phyloP scores from a whole-genome alignment of 148 eudicot species.

The Dysphania ambrosioides region DNA sequence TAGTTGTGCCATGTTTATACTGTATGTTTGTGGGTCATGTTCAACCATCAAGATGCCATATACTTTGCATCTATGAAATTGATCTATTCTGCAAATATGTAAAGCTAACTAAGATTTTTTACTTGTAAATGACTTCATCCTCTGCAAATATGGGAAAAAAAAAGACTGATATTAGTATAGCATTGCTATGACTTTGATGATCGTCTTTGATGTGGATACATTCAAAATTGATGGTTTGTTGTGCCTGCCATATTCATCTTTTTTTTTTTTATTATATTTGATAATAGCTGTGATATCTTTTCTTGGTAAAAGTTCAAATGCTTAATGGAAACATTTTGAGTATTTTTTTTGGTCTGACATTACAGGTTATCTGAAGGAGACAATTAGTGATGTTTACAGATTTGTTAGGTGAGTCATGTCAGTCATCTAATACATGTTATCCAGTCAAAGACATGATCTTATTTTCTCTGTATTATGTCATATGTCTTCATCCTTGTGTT shows the following conservation, averaged over 20 bases:
- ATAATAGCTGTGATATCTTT: background rate
- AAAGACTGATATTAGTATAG: background rate
- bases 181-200: background rate
- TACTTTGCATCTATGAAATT: background rate
- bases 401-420: slow-evolving; percentile 46
- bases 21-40: background rate
- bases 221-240: background rate
- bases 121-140: background rate
- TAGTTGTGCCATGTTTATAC: background rate
- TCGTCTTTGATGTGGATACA: background rate
- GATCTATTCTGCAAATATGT: background rate
- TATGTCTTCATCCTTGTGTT: slow-evolving; percentile 8
- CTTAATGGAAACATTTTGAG: slow-evolving; percentile 12
- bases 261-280: background rate
- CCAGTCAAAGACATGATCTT: background rate
- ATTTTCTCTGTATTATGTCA: background rate
- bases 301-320: background rate
- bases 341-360: slow-evolving; percentile 14
- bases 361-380: slow-evolving; percentile 74
- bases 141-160: background rate
- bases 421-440: background rate
- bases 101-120: background rate
- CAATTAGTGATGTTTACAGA: slow-evolving; percentile 47
- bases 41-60: background rate
- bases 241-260: background rate